These are phyloP conservation scores for Diplodia scrobiculata DNA, from an alignment of 2,329 filamentous ascomycete species.

Conservation along the genomic window DNA sequence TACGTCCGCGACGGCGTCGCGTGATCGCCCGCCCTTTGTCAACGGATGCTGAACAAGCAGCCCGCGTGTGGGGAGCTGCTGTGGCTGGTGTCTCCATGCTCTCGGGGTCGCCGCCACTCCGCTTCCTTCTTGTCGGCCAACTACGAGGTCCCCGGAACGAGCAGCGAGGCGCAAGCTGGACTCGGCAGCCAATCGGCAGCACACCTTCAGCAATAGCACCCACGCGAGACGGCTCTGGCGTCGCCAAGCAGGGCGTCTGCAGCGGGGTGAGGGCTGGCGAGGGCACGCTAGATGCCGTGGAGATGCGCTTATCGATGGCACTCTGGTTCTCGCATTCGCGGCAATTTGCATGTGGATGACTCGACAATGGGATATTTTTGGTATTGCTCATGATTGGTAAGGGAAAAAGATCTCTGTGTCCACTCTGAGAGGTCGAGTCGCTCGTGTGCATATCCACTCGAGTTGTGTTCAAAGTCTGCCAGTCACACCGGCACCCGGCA, in stretches of 20 bases:
- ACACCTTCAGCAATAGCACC: not conserved
- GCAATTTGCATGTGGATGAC: not conserved
- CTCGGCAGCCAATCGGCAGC: not conserved
- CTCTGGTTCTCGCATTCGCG: not conserved
- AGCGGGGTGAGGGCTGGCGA: not conserved
- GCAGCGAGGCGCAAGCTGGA: not conserved
- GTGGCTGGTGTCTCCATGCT: conserved; percentile 7
- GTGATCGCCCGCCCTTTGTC: conserved; percentile 20
- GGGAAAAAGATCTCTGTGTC: not conserved
- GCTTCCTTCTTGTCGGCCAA: not conserved
- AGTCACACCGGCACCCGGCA: conserved; percentile 3
- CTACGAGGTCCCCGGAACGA: conserved; percentile 1
- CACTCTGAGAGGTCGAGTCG: not conserved
- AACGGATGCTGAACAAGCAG: not conserved
- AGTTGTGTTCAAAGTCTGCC: not conserved
- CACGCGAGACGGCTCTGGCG: conserved; percentile 5
- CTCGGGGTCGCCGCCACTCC: conserved; percentile 19
- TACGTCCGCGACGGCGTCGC: not conserved
- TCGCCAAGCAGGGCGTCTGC: conserved; percentile 1
- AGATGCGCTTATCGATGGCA: conserved; percentile 21
- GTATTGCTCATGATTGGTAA: conserved; percentile 18
- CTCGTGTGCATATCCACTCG: not conserved
- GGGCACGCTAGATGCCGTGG: conserved; percentile 13
- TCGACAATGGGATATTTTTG: not conserved
- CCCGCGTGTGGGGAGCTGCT: conserved; percentile 10